These are phyloP conservation scores for Misopates orontium DNA, from an alignment of 257 asterid species.

Conservation along the genomic window DNA sequence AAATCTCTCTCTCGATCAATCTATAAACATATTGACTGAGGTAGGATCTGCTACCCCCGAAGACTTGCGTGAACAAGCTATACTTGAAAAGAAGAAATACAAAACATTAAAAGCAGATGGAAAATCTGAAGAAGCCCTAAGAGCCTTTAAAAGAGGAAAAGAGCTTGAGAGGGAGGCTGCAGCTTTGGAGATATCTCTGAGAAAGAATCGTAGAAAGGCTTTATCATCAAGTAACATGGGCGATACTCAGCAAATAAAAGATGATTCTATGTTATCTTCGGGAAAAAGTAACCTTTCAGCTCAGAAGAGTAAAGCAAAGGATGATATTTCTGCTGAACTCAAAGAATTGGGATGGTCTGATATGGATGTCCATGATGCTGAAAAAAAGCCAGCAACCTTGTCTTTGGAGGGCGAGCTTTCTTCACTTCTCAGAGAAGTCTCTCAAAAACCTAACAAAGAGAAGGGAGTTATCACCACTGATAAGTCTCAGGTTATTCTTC, in stretches of 20 bases:
- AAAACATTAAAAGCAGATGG: constrained; percentile 82
- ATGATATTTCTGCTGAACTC: constrained; percentile 80
- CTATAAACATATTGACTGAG: constrained; percentile 24
- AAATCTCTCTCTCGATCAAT: constrained; percentile 3
- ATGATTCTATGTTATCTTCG: constrained; percentile 11
- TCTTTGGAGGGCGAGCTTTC: constrained; percentile 87
- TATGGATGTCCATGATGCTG: constrained; percentile 60
- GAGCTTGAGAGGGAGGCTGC: constrained; percentile 97
- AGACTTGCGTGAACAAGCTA: constrained; percentile 82
- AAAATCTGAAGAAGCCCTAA: constrained; percentile 86
- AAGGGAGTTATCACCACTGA: constrained; percentile 44
- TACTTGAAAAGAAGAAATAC: constrained; percentile 70
- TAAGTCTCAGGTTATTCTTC: constrained; percentile 71
- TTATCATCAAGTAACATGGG: constrained; percentile 46
- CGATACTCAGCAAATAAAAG: constrained; percentile 29
- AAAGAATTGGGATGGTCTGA: constrained; percentile 97
- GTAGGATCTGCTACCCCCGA: constrained; percentile 66
- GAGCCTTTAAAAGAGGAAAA: constrained; percentile 84
- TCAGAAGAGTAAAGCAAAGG: constrained; percentile 53
- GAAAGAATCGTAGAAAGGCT: constrained; percentile 74
- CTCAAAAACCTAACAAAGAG: constrained; percentile 50
- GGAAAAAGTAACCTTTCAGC: constrained; percentile 39
- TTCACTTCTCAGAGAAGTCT: constrained; percentile 64
- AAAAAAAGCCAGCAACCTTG: constrained; percentile 52
- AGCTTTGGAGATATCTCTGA: constrained; percentile 68